Evolutionary conservation across 805 yeast genomes (phyloP).

Genomic region (Hanseniaspora jakobsenii): DNA sequence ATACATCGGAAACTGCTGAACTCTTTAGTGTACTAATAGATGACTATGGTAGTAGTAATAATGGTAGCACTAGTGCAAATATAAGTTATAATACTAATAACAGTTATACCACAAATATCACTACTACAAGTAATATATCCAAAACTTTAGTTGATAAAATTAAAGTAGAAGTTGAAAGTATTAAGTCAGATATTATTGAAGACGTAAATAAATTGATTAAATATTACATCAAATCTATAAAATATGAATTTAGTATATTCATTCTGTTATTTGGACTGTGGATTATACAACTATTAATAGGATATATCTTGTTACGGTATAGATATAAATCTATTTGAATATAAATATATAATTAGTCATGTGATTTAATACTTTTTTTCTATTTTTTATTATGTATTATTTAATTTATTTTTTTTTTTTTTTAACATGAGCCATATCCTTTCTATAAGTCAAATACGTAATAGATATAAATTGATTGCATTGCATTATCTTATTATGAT

Average conservation of each 20-base stretch:
- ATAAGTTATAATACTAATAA: too few species aligned
- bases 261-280: slow-evolving; percentile 36
- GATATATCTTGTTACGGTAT: slow-evolving; percentile 18
- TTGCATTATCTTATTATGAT: too few species aligned
- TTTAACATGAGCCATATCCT: too few species aligned
- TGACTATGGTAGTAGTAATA: neutral
- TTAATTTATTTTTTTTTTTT: too few species aligned
- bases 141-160: slow-evolving; percentile 14
- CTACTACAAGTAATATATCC: neutral
- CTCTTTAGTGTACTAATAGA: slow-evolving; percentile 20
- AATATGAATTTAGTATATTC: slow-evolving; percentile 38
- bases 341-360: neutral
- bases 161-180: slow-evolving; percentile 10
- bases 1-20: slow-evolving; percentile 23
- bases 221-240: neutral
- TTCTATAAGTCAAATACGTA: too few species aligned
- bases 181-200: slow-evolving; percentile 13
- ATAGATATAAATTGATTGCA: too few species aligned
- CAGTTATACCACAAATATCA: neutral
- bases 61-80: too few species aligned
- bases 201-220: slow-evolving; percentile 12
- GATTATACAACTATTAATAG: slow-evolving; percentile 36
- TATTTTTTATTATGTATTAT: too few species aligned
- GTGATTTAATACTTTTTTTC: neutral
- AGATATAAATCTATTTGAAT: neutral